These are phyloP conservation scores for Penicillium sp. DNA, from an alignment of 2,329 filamentous ascomycete genomes.

Conservation along the genomic window DNA sequence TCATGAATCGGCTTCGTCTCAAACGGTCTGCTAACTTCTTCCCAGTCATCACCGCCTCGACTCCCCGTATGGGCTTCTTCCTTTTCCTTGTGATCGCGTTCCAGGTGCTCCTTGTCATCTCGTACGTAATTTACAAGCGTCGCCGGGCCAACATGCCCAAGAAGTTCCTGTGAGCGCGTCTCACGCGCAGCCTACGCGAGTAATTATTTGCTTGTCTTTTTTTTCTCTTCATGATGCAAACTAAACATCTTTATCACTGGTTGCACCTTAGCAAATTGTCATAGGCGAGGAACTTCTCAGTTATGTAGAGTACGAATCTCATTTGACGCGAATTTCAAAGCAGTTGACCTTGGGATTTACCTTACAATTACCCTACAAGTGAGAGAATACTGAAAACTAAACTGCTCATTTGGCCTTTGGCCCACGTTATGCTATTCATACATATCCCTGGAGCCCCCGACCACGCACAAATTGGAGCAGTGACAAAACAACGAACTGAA, in stretches of 20 bases:
- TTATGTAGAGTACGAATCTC: slow-evolving; percentile 26
- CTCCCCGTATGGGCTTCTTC: slow-evolving; percentile 61
- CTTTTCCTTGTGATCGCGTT: slow-evolving; percentile 73
- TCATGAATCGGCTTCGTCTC: not conserved
- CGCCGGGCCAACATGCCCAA: slow-evolving; percentile 76
- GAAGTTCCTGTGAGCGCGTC: slow-evolving; percentile 73
- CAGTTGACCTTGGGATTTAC: not conserved
- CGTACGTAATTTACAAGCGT: slow-evolving; percentile 78
- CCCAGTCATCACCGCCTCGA: slow-evolving; percentile 54
- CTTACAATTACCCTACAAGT: not conserved
- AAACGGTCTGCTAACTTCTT: slow-evolving; percentile 18
- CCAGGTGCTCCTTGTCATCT: slow-evolving; percentile 68
- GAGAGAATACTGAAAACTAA: not conserved
- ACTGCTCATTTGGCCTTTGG: slow-evolving; percentile 15
- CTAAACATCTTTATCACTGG: not conserved
- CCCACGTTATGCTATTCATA: slow-evolving; percentile 13
- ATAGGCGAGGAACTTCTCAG: not conserved
- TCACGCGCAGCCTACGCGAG: not conserved
- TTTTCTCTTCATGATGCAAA: not conserved
- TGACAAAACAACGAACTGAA: slow-evolving; percentile 3
- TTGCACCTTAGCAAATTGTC: not conserved
- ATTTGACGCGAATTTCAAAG: not conserved
- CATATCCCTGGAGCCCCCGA: slow-evolving; percentile 11
- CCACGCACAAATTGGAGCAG: slow-evolving; percentile 12
- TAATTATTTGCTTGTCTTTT: not conserved